A percentile compares a stretch with the other conserved stretches of the same genome.
Evolutionary conservation across 768 basidiomycete genomes (phyloP).

Genomic region (Coprinellus micaceus): DNA sequence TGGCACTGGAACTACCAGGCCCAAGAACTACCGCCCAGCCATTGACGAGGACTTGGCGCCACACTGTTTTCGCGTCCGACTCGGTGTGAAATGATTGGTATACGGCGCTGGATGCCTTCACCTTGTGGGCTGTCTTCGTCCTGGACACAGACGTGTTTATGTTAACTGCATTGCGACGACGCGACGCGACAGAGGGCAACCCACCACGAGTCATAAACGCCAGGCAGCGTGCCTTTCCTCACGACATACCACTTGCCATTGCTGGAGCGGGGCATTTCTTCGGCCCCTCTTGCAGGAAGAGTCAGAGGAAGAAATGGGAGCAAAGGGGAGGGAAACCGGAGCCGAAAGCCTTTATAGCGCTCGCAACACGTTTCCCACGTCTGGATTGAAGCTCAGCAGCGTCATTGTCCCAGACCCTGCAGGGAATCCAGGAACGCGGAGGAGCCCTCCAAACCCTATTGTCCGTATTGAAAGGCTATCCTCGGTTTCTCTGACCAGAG

Average conservation of each 20-base stretch:
- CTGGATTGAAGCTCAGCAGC: constrained; percentile 7
- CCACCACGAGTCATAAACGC: constrained; percentile 39
- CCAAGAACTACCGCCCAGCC: not conserved
- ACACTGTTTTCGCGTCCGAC: not conserved
- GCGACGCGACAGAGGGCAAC: constrained; percentile 6
- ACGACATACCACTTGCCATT: constrained; percentile 43
- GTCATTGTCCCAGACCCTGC: not conserved
- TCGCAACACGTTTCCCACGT: constrained; percentile 3
- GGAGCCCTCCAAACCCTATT: too few species aligned
- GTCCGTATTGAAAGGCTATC: not conserved
- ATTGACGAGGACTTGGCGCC: not conserved
- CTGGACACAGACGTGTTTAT: not conserved
- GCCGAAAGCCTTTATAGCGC: constrained; percentile 1
- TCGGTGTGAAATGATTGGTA: not conserved
- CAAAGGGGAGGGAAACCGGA: constrained; percentile 16
- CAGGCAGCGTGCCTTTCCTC: constrained; percentile 33
- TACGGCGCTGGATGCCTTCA: not conserved
- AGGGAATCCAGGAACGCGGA: not conserved
- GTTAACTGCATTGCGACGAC: not conserved
- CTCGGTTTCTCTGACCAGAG: not conserved
- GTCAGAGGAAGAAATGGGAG: constrained; percentile 2
- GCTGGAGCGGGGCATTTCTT: constrained; percentile 5
- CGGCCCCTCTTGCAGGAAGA: constrained; percentile 1
- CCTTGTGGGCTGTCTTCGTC: not conserved
- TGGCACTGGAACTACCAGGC: not conserved